These are phyloP conservation scores for Trichoderma atroviride DNA, from an alignment of 2,329 filamentous ascomycete genomes.

Conservation along the genomic window DNA sequence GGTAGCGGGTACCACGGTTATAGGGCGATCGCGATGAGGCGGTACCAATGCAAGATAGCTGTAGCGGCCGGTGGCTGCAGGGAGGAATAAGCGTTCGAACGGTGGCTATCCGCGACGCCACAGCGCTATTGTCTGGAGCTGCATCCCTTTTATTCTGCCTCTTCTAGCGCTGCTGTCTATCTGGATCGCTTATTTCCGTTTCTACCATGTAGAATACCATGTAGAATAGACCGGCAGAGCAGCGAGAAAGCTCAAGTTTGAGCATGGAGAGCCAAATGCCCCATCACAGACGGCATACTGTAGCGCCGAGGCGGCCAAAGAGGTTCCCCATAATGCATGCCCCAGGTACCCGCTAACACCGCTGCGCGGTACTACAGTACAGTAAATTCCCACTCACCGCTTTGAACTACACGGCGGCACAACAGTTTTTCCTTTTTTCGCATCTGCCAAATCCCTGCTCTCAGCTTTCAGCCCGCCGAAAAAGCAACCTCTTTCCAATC, in stretches of 20 bases:
- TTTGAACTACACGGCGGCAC: conserved; percentile 17
- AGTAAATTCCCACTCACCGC: conserved; percentile 12
- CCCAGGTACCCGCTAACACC: background rate
- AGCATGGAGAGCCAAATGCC: background rate
- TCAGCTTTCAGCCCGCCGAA: conserved; percentile 11
- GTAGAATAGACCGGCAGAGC: background rate
- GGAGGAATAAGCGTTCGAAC: background rate
- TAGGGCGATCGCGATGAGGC: background rate
- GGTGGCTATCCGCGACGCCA: background rate
- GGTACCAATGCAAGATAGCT: conserved; percentile 16
- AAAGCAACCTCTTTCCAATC: conserved; percentile 6
- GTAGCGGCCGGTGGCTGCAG: conserved; percentile 6
- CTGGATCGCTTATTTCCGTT: background rate
- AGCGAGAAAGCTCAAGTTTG: background rate
- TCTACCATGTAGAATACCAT: background rate
- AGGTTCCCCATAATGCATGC: background rate
- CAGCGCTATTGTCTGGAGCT: background rate
- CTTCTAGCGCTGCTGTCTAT: background rate
- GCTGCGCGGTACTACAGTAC: background rate
- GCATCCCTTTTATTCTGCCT: background rate
- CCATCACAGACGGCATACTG: background rate
- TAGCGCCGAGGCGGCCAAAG: background rate
- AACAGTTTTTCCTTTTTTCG: conserved; percentile 27
- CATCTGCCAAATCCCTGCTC: conserved; percentile 11
- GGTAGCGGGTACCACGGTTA: background rate